Percentiles rank a stretch among this genome's conserved stretches.
Conservation (phyloP, 768 basidiomycete species). For the Tricholomella constricta region DNA sequence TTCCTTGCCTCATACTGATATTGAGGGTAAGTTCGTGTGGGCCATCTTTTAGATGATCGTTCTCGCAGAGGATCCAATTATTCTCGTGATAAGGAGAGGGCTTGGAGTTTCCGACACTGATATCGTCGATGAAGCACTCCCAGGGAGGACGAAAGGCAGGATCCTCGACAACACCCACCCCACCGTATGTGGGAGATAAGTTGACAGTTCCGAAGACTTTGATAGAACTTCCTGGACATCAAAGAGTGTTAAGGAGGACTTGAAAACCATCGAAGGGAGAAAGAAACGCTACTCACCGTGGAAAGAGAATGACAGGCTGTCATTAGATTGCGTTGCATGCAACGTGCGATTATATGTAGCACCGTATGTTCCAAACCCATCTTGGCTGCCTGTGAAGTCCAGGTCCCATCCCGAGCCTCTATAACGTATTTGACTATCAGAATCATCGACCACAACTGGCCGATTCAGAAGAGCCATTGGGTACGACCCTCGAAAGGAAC, state of each 20-base stretch:
- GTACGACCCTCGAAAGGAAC: no score
- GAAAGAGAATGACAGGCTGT: constrained; percentile 30
- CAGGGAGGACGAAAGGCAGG: constrained; percentile 19
- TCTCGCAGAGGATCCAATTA: constrained; percentile 21
- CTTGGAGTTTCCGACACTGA: constrained; percentile 4
- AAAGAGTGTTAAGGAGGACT: background rate
- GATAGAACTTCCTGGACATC: constrained; percentile 12
- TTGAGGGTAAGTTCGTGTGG: constrained; percentile 23
- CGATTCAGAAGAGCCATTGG: no score
- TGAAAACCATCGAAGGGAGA: background rate
- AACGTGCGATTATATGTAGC: background rate
- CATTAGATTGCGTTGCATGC: constrained; percentile 26
- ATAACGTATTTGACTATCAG: no score
- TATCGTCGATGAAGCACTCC: constrained; percentile 25
- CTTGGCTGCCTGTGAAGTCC: no score
- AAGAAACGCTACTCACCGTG: constrained; percentile 22
- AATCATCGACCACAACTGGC: no score
- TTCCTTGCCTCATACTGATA: background rate
- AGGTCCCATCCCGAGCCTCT: no score
- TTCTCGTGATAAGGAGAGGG: constrained; percentile 8
- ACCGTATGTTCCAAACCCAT: no score
- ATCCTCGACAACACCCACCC: background rate
- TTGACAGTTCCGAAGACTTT: constrained; percentile 20
- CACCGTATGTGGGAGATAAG: constrained; percentile 1
- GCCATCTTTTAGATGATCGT: constrained; percentile 16